phyloP scores from a whole-genome alignment of 768 basidiomycete species.

The Leccinum longicurvipes region DNA sequence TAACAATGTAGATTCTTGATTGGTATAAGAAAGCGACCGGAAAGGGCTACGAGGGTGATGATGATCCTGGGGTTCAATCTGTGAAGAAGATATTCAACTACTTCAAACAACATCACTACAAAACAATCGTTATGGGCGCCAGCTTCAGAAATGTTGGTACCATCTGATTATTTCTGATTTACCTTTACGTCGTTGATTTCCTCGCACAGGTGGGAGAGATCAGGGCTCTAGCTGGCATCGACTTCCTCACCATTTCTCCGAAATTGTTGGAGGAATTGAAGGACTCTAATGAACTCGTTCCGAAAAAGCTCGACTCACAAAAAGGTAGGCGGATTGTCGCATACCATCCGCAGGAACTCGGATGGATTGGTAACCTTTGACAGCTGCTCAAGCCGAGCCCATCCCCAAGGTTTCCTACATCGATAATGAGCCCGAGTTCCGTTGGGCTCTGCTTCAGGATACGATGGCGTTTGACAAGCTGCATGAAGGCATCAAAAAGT shows the following conservation, averaged over 20 bases:
- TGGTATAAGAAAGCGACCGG: slow-evolving; percentile 94
- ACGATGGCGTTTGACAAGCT: slow-evolving; percentile 95
- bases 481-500: slow-evolving; percentile 96
- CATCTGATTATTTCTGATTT: neutral
- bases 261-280: slow-evolving; percentile 85
- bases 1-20: slow-evolving; percentile 78
- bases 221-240: slow-evolving; percentile 88
- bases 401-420: slow-evolving; percentile 79
- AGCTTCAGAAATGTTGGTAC: slow-evolving; percentile 89
- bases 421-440: slow-evolving; percentile 91
- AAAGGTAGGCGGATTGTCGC: slow-evolving; percentile 40
- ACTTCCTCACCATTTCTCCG: slow-evolving; percentile 94
- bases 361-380: neutral
- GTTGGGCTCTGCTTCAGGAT: slow-evolving; percentile 87
- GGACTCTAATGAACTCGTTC: slow-evolving; percentile 65
- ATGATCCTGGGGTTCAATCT: slow-evolving; percentile 92
- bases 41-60: slow-evolving; percentile 80
- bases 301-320: slow-evolving; percentile 74
- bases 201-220: slow-evolving; percentile 75
- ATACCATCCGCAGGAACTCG: neutral
- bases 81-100: slow-evolving; percentile 97
- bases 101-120: slow-evolving; percentile 96
- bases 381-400: slow-evolving; percentile 58
- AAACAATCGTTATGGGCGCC: slow-evolving; percentile 98
- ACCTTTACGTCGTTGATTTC: neutral